Evolutionary conservation across 2,329 filamentous ascomycete species (phyloP).

Genomic region (Botryotinia narcissicola): DNA sequence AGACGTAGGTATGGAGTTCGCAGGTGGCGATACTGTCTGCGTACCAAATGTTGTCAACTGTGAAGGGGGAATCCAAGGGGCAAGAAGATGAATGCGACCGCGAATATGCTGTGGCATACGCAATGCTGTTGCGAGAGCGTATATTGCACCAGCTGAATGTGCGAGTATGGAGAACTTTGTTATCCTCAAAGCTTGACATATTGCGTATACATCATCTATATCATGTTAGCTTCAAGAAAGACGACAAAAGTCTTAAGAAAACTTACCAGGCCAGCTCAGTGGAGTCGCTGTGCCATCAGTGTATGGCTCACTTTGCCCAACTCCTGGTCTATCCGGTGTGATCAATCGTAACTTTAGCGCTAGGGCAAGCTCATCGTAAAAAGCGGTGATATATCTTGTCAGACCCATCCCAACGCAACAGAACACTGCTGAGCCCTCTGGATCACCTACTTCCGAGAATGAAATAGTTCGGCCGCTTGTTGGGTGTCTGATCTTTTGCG

Average conservation of each 20-base stretch:
- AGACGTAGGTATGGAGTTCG: conserved; percentile 83
- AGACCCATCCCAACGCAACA: conserved; percentile 98
- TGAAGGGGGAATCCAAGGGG: conserved; percentile 95
- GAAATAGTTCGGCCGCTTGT: conserved; percentile 85
- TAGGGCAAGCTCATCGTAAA: conserved; percentile 91
- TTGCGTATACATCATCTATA: conserved; percentile 79
- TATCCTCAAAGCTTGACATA: conserved; percentile 88
- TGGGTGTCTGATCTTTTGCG: conserved; percentile 83
- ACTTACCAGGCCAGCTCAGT: conserved; percentile 86
- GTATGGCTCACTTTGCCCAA: conserved; percentile 87
- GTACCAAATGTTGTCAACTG: conserved; percentile 79
- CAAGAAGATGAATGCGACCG: conserved; percentile 88
- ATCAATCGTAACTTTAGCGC: conserved; percentile 88
- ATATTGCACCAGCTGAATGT: conserved; percentile 96
- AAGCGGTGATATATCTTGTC: conserved; percentile 92
- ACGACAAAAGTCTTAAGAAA: background rate
- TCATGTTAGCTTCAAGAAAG: conserved; percentile 30
- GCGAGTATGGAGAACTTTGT: conserved; percentile 95
- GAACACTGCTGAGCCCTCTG: conserved; percentile 86
- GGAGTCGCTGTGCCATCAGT: conserved; percentile 80
- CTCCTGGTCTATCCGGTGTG: conserved; percentile 88
- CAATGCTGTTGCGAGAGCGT: conserved; percentile 89
- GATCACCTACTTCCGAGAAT: conserved; percentile 94
- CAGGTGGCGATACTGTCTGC: conserved; percentile 70
- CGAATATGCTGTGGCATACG: conserved; percentile 96